Evolutionary conservation across 148 eudicot genomes (phyloP).

Genomic region (Cornus controversa): DNA sequence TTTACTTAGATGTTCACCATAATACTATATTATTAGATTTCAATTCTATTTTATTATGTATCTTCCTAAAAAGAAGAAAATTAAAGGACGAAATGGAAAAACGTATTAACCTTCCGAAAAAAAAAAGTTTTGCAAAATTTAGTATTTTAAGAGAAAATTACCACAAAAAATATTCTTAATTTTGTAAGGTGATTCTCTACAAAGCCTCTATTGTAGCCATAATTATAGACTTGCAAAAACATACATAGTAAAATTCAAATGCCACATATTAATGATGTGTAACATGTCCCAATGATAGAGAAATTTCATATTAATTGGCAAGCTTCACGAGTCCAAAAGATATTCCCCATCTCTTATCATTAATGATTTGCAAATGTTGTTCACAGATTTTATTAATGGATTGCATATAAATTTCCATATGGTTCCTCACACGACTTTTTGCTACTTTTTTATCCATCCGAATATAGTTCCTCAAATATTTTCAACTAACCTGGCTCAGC

Average conservation of each 20-base stretch:
- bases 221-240: not conserved
- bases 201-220: not conserved
- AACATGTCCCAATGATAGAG: not conserved
- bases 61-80: not conserved
- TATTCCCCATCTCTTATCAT: not conserved
- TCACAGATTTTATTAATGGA: not conserved
- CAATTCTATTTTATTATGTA: not conserved
- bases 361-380: not conserved
- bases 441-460: not conserved
- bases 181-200: not conserved
- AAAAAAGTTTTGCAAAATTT: not conserved
- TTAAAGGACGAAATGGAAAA: not conserved
- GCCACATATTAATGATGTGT: not conserved
- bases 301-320: not conserved
- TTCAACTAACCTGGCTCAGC: not conserved
- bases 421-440: not conserved
- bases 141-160: not conserved
- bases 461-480: not conserved
- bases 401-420: not conserved
- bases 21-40: not conserved
- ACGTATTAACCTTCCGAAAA: too few relatives aligned
- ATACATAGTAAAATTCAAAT: not conserved
- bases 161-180: not conserved
- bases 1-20: not conserved
- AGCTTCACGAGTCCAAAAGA: not conserved